A percentile compares a stretch with the other conserved stretches of the same genome.
phyloP scores from a whole-genome alignment of 306 rosid species.

The Canavalia gladiata region DNA sequence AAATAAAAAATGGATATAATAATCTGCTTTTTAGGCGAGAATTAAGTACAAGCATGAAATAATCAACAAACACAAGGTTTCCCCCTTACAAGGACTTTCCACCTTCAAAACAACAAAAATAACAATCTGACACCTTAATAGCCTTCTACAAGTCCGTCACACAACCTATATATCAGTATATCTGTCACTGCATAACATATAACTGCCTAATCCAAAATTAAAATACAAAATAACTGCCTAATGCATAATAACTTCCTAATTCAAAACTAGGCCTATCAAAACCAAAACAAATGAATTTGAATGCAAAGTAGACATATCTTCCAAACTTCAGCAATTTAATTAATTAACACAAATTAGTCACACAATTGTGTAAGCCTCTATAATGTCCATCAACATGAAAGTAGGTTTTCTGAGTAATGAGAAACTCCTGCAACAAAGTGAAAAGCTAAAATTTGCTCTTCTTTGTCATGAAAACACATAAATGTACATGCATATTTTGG shows the following conservation, averaged over 20 bases:
- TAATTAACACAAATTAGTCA: constrained; percentile 14
- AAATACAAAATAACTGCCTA: neutral
- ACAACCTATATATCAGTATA: neutral
- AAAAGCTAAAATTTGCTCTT: neutral
- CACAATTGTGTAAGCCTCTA: constrained; percentile 26
- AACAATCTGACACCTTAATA: neutral
- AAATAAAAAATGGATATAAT: neutral
- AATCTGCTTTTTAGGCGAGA: neutral
- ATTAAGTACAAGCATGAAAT: neutral
- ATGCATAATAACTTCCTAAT: neutral
- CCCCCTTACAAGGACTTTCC: neutral
- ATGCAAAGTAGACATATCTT: constrained; percentile 31
- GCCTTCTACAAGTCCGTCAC: neutral
- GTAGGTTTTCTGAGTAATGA: neutral
- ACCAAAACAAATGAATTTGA: constrained; percentile 39
- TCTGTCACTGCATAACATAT: neutral
- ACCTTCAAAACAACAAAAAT: neutral
- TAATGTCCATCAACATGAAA: constrained; percentile 24
- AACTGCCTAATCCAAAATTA: neutral
- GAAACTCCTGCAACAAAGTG: constrained; percentile 31
- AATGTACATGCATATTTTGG: constrained; percentile 39
- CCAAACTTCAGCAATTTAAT: constrained; percentile 40
- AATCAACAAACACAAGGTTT: neutral
- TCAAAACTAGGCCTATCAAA: neutral
- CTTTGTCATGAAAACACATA: constrained; percentile 25